Percentiles rank a stretch among this genome's conserved stretches.
Evolutionary conservation across 176 grass and related monocot species (phyloP).

Genomic region (Aegilops bicornis): DNA sequence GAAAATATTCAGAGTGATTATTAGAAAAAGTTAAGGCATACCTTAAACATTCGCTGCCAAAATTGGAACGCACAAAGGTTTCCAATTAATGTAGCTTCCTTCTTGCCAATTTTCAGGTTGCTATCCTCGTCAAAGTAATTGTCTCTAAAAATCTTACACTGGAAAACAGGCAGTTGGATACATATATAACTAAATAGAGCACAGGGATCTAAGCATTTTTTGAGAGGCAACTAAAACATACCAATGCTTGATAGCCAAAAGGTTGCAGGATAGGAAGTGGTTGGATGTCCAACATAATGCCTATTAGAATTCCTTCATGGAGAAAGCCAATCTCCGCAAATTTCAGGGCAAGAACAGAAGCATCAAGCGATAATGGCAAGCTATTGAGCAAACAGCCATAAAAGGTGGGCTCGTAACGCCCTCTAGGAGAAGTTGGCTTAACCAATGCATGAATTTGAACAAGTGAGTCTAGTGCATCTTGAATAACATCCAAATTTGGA

Average conservation of each 20-base stretch:
- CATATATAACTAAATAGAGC: conserved; percentile 28
- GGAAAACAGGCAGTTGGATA: conserved; percentile 30
- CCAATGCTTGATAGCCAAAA: conserved; percentile 81
- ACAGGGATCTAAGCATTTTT: conserved; percentile 5
- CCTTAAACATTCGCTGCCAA: conserved; percentile 91
- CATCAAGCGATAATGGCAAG: conserved; percentile 83
- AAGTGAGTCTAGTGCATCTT: conserved; percentile 67
- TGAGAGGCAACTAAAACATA: conserved; percentile 31
- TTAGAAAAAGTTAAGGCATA: conserved; percentile 41
- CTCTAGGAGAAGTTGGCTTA: conserved; percentile 50
- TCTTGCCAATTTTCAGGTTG: conserved; percentile 55
- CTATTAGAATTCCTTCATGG: conserved; percentile 74
- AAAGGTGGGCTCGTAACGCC: conserved; percentile 73
- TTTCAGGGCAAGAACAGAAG: conserved; percentile 72
- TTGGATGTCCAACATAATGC: conserved; percentile 83
- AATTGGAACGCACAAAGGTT: conserved; percentile 95
- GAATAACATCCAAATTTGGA: conserved; percentile 50
- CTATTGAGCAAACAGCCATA: conserved; percentile 81
- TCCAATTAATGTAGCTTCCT: conserved; percentile 68
- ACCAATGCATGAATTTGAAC: conserved; percentile 70
- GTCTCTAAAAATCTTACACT: conserved; percentile 58
- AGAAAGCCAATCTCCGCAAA: conserved; percentile 69
- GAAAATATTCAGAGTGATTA: not conserved
- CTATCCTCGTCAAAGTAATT: conserved; percentile 63
- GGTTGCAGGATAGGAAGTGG: conserved; percentile 79